Evolutionary conservation across 495 filamentous ascomycete genomes (phyloP).

Genomic region (Penicillium robsamsonii): DNA sequence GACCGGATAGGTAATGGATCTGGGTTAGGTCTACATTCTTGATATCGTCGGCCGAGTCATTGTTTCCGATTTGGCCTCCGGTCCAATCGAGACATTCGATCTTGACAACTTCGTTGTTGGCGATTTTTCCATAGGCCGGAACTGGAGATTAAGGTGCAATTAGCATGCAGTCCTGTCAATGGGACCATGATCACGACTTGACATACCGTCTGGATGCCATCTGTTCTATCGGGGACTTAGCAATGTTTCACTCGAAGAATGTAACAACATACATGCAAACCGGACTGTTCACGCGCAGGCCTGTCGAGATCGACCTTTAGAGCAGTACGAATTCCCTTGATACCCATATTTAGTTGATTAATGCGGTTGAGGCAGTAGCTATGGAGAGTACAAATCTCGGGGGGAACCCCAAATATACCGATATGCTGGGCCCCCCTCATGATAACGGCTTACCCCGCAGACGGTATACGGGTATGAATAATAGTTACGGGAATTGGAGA

Average conservation of each 20-base stretch:
- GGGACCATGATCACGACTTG: background rate
- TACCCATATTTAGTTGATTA: conserved; percentile 43
- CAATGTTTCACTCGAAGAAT: background rate
- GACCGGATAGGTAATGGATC: conserved; percentile 86
- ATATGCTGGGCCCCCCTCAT: background rate
- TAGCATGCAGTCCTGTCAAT: background rate
- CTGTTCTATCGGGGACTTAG: conserved; percentile 59
- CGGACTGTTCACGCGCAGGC: conserved; percentile 70
- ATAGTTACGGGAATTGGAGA: background rate
- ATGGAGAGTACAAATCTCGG: background rate
- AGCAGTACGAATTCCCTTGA: conserved; percentile 65
- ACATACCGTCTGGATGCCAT: conserved; percentile 88
- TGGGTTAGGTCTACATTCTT: conserved; percentile 79
- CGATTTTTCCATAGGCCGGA: conserved; percentile 71
- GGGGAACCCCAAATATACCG: background rate
- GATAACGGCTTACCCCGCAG: conserved; percentile 13
- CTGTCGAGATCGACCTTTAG: conserved; percentile 75
- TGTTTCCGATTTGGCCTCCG: conserved; percentile 85
- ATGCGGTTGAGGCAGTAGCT: background rate
- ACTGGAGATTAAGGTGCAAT: conserved; percentile 48
- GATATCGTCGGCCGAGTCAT: conserved; percentile 87
- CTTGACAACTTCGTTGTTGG: conserved; percentile 85
- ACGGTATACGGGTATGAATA: background rate
- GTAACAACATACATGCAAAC: conserved; percentile 64
- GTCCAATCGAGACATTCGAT: conserved; percentile 93